Base-by-base conservation (phyloP, 225 moss, liverwort and hornwort genomes). In the Neckera pumila region DNA sequence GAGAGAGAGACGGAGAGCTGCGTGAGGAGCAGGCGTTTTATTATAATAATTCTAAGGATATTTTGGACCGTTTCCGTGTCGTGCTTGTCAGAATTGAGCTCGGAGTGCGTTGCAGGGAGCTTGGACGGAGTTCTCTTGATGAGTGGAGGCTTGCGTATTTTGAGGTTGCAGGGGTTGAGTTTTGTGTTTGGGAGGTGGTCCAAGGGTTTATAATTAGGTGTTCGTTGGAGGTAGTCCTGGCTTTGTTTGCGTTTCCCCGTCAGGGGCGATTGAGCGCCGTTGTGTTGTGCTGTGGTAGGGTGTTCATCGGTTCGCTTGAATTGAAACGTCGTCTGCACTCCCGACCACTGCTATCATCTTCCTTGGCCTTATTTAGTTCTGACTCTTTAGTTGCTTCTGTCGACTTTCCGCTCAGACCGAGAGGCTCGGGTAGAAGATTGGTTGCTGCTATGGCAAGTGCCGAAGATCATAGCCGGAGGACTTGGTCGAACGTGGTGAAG, bases 401-500 rank as follows among this genome's bases (percentile, higher is more conserved):
- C 53, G 75, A 62, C 59, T 83, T 86, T 81, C 60, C 85, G 47
- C 67, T 83, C 79, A 91, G 92, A 92, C 89, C 88, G 81, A 90
- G 88, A 86, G 80, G 57, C 76, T 62, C 63, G 27, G 62, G 86
- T 60, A 62, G 88, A 66, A n/a, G 90, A 73, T 90, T 84, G 88
- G 64, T 71, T 43, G 61, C 79, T 45, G 85, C 86, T 0, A 94
- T 94, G 93, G 93, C 92, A 84, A 89, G 82, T 36, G 57, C 77
- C 42, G 94, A 94, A 81, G 91, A 91, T 87, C 30, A 86, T 22
- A 19, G 45, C 28, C 79, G 87, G 86, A 87, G 82, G 63, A 36
- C 89, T 85, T 93, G 89, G 90, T 82, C 84, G 86, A 87, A 88
- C 78, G 90, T 92, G 76, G 92, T 90, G 92, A 92, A 90, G 84